Conservation (phyloP, 257 asterid genomes). For the Penstemon davidsonii region DNA sequence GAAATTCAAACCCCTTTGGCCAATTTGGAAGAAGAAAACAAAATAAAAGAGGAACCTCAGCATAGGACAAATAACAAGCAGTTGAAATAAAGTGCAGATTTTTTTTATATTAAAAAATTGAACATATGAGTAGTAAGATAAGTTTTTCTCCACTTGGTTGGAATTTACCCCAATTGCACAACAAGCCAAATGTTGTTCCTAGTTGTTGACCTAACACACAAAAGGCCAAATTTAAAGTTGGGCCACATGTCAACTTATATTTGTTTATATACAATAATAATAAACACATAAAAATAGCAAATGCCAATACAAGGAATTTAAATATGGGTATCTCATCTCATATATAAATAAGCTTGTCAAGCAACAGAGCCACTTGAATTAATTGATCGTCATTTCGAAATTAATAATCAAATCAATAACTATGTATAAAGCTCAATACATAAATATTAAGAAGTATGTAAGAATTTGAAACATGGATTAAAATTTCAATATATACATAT, state of each 20-base stretch:
- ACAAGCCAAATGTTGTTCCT: slow-evolving; percentile 48
- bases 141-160: slow-evolving; percentile 27
- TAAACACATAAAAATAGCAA: neutral
- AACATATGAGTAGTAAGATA: too few species aligned
- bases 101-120: too few species aligned
- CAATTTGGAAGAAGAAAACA: too few species aligned
- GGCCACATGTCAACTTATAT: slow-evolving; percentile 22
- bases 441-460: too few species aligned
- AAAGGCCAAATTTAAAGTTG: slow-evolving; percentile 43
- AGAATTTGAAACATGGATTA: too few species aligned
- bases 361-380: neutral
- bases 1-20: too few species aligned
- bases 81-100: too few species aligned
- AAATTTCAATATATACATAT: too few species aligned
- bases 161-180: slow-evolving; percentile 41
- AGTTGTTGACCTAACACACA: slow-evolving; percentile 66
- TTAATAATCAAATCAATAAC: neutral
- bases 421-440: too few species aligned
- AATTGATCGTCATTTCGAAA: neutral
- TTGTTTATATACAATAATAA: neutral
- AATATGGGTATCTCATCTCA: neutral
- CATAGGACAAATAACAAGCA: too few species aligned
- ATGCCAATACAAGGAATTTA: neutral
- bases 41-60: too few species aligned
- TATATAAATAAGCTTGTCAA: neutral